Evolutionary conservation across 176 grass and related monocot species (phyloP).

Genomic region (Oryza rufipogon): DNA sequence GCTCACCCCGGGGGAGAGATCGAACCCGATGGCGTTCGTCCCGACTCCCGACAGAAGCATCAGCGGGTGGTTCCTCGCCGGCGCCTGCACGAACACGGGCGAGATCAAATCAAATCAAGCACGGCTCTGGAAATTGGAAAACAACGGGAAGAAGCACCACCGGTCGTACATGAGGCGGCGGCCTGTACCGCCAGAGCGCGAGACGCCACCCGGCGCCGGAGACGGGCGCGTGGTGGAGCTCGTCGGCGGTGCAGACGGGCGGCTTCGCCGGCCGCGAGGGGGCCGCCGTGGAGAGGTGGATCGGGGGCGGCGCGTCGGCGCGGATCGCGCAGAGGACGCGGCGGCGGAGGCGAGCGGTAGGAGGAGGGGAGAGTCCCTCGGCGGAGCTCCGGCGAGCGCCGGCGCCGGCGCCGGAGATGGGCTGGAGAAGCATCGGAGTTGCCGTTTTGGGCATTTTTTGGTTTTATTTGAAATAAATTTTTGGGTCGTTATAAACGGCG

Average conservation of each 20-base stretch:
- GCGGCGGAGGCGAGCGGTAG: not conserved
- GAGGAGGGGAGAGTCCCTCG: not conserved
- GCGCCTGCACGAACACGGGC: slow-evolving; percentile 46
- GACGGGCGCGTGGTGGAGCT: slow-evolving; percentile 77
- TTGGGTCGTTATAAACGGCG: not conserved
- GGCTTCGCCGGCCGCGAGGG: slow-evolving; percentile 53
- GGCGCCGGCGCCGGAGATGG: slow-evolving; percentile 45
- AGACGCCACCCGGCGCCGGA: slow-evolving; percentile 67
- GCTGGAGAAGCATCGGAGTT: slow-evolving; percentile 47
- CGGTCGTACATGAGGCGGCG: slow-evolving; percentile 48
- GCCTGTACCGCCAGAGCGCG: slow-evolving; percentile 78
- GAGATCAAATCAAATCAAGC: slow-evolving; percentile 16
- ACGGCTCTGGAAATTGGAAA: not conserved
- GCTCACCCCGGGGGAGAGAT: slow-evolving; percentile 84
- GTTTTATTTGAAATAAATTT: not conserved
- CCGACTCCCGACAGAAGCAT: slow-evolving; percentile 88
- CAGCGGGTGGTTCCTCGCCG: slow-evolving; percentile 75
- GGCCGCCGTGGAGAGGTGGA: slow-evolving; percentile 32
- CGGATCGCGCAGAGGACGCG: not conserved
- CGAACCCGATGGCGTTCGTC: slow-evolving; percentile 83
- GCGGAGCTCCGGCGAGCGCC: slow-evolving; percentile 12
- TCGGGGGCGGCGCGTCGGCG: slow-evolving; percentile 28
- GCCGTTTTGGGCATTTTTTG: not conserved
- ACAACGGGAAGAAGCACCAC: not conserved
- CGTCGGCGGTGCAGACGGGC: slow-evolving; percentile 71